Percentiles rank a stretch among this genome's conserved stretches.
These are phyloP conservation scores for Aspergillus novoparasiticus DNA, from an alignment of 2,329 filamentous ascomycete genomes.

Conservation along the genomic window DNA sequence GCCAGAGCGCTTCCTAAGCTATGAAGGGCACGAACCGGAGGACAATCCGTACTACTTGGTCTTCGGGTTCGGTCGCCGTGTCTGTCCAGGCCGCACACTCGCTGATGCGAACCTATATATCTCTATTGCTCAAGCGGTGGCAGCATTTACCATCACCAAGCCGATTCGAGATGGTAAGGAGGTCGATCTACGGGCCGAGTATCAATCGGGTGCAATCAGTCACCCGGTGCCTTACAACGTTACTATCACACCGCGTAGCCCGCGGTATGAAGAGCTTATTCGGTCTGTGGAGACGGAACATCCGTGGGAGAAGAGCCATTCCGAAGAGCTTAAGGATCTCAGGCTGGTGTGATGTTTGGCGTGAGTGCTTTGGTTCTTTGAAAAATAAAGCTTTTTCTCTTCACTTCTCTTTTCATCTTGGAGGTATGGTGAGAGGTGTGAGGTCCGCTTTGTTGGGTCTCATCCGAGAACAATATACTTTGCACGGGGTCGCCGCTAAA, in stretches of 20 bases:
- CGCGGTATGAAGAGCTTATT: slow-evolving; percentile 36
- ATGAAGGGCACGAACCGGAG: slow-evolving; percentile 34
- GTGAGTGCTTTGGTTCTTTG: not conserved
- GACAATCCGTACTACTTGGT: slow-evolving; percentile 34
- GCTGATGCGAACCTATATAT: slow-evolving; percentile 45
- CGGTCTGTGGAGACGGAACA: slow-evolving; percentile 35
- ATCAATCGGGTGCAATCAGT: slow-evolving; percentile 35
- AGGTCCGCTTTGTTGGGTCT: not conserved
- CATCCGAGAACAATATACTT: not conserved
- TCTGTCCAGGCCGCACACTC: slow-evolving; percentile 44
- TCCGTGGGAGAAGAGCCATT: slow-evolving; percentile 47
- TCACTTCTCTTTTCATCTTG: too few species aligned
- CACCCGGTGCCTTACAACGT: slow-evolving; percentile 40
- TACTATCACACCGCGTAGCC: slow-evolving; percentile 38
- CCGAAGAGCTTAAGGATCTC: slow-evolving; percentile 7
- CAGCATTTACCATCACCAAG: slow-evolving; percentile 51
- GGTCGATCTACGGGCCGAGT: slow-evolving; percentile 38
- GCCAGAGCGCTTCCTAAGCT: slow-evolving; percentile 45
- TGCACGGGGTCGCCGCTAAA: not conserved
- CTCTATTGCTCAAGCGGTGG: slow-evolving; percentile 47
- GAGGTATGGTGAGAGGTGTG: not conserved
- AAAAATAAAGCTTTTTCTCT: too few species aligned
- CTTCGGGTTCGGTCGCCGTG: slow-evolving; percentile 44
- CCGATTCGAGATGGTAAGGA: slow-evolving; percentile 17
- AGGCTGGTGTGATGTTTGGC: not conserved